phyloP scores from a whole-genome alignment of 495 filamentous ascomycete species.

The Sordaria brevicollis region DNA sequence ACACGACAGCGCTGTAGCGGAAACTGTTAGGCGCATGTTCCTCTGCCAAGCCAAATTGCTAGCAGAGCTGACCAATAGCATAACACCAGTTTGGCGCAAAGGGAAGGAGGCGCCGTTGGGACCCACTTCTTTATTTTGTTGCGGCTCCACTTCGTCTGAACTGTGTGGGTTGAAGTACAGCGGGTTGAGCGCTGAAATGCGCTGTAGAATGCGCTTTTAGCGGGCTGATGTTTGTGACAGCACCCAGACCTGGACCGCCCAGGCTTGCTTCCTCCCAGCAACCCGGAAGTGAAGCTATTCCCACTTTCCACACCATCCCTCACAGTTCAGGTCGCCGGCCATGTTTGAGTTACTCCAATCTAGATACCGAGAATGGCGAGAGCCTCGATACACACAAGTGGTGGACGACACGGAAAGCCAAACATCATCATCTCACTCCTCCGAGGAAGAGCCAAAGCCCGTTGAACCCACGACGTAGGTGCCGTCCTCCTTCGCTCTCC shows the following conservation, averaged over 20 bases:
- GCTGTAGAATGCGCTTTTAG: not conserved
- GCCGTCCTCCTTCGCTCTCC: too few relatives aligned
- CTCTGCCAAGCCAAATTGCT: not conserved
- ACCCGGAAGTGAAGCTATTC: not conserved
- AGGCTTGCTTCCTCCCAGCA: too few relatives aligned
- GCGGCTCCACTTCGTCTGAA: not conserved
- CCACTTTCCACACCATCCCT: not conserved
- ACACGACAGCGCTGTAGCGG: not conserved
- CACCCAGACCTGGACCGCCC: too few relatives aligned
- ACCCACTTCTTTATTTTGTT: not conserved
- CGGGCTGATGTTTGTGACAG: not conserved
- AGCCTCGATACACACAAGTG: not conserved
- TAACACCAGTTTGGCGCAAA: not conserved
- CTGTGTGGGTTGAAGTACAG: not conserved
- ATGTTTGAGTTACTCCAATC: not conserved
- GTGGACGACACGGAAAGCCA: not conserved
- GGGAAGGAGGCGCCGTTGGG: not conserved
- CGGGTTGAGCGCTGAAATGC: not conserved
- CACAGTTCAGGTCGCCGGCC: not conserved
- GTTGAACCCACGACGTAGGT: not conserved
- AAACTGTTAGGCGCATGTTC: not conserved
- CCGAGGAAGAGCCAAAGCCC: not conserved
- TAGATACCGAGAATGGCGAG: not conserved
- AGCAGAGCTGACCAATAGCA: not conserved
- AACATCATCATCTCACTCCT: not conserved